A percentile compares a stretch with the other conserved stretches of the same genome.
Evolutionary conservation across 805 yeast species (phyloP).

Genomic region (Cyberlindnera meyerae): DNA sequence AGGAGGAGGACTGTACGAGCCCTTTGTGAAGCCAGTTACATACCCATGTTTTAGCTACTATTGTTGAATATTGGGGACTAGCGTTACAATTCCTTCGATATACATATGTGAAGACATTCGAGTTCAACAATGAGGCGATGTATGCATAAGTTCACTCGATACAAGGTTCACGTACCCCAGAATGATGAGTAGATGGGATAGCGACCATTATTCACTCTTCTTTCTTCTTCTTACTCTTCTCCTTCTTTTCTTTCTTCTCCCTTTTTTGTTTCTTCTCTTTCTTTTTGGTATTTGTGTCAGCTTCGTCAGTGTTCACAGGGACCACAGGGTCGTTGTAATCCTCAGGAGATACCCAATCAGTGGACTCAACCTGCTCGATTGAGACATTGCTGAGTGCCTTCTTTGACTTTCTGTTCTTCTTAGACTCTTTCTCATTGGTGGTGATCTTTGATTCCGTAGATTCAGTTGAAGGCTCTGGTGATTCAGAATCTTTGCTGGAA

Average conservation of each 20-base stretch:
- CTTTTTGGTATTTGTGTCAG: conserved; percentile 2
- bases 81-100: too few species aligned
- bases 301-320: background rate
- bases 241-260: conserved; percentile 16
- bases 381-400: conserved; percentile 28
- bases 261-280: conserved; percentile 13
- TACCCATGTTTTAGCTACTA: too few species aligned
- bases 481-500: too few species aligned
- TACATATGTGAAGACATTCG: too few species aligned
- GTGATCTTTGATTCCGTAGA: background rate
- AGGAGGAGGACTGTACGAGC: too few species aligned
- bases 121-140: too few species aligned
- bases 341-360: conserved; percentile 25
- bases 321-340: conserved; percentile 7
- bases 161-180: too few species aligned
- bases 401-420: conserved; percentile 9
- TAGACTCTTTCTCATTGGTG: conserved; percentile 4
- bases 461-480: background rate
- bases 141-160: too few species aligned
- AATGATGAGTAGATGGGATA: too few species aligned
- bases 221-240: conserved; percentile 6
- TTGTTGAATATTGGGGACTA: too few species aligned
- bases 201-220: background rate
- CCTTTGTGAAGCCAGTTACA: too few species aligned
- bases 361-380: conserved; percentile 40